Evolutionary conservation across 768 basidiomycete species (phyloP), one percentile per base, ranked within the genome.

Genomic region (Rhizopogon roseolus): DNA sequence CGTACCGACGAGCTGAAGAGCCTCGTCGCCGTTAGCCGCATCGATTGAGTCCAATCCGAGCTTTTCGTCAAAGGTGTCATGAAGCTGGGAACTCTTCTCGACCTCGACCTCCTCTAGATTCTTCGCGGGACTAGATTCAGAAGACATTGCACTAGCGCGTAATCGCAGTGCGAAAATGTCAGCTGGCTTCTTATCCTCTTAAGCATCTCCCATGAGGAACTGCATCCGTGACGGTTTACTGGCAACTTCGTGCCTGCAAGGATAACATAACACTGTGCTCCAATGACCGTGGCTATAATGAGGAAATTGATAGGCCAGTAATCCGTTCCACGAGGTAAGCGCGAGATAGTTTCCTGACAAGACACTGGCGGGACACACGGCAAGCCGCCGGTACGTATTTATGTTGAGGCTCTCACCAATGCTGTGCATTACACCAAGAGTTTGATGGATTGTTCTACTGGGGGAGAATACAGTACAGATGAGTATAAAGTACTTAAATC

Each of bases 1-100:
- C 2, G 69, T 66, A 1, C 83, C 81, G 51, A 87, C 83, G 14
- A 86, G 76, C 52, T 73, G 70, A 42, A 86, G 71, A 9, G 84
- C 85, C 59, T 84, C 84, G 58, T 85, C 83, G 6, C 80, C 82
- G 38, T 80, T 66, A 4, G 61, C 54, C 6, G 73, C 64, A 54
- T 78, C 70, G 42, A 76, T 50, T 5, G 72, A 68, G 27, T 57
- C 56, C 6, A 57, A 54, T 11, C 52, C 62, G 22, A 57, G 34
- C 55, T 73, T 73, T 58, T 79, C 75, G 52, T 72, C 74, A 32
- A 57, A 29, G 19, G 34, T 49, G 34, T 58, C 65, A 22, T 52
- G 36, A 28, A 50, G 36, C 16, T 52, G 43, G 32, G 52, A 44
- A 14, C n/a, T 41, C 40, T 64, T 64, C 60, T 64, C 62, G 4